Percentiles rank a stretch among this genome's conserved stretches.
Conservation (phyloP, 1,284 basidiomycete genomes). For the Abortiporus biennis region DNA sequence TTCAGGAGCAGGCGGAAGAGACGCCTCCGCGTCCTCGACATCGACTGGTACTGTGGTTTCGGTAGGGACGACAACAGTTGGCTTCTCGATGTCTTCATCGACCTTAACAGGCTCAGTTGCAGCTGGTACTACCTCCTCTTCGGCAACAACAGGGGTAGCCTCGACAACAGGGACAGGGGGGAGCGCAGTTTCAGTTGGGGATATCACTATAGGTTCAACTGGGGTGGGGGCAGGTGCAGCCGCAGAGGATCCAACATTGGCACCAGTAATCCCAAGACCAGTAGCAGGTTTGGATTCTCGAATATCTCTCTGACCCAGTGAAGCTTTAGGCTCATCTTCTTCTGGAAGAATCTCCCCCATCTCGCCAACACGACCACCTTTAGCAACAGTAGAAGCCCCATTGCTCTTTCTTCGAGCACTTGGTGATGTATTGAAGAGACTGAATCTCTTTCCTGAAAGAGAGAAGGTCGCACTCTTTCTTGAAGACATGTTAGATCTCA, state of each 20-base stretch:
- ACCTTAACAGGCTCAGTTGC: constrained; percentile 18
- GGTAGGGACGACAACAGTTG: constrained; percentile 14
- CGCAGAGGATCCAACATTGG: constrained; percentile 5
- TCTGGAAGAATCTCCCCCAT: constrained; percentile 58
- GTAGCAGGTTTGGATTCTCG: constrained; percentile 11
- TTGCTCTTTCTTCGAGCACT: constrained; percentile 7
- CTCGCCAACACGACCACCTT: constrained; percentile 45
- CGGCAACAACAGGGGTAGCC: constrained; percentile 10
- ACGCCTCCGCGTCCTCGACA: constrained; percentile 2
- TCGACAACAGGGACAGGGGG: constrained; percentile 23
- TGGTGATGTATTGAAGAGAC: constrained; percentile 38
- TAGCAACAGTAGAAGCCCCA: constrained; percentile 10
- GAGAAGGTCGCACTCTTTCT: constrained; percentile 35
- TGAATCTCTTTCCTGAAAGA: constrained; percentile 50
- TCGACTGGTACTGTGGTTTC: constrained; percentile 7
- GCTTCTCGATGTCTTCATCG: constrained; percentile 17
- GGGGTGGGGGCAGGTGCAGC: background rate
- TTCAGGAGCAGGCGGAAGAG: constrained; percentile 27
- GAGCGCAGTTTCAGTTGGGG: constrained; percentile 13
- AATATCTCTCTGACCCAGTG: constrained; percentile 17
- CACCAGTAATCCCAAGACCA: background rate
- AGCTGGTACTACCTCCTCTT: constrained; percentile 7
- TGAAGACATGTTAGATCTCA: constrained; percentile 35
- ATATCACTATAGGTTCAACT: constrained; percentile 3
- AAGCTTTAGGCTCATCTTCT: constrained; percentile 27